Conservation (phyloP, 768 basidiomycete species). For the Tricholoma furcatifolium region DNA sequence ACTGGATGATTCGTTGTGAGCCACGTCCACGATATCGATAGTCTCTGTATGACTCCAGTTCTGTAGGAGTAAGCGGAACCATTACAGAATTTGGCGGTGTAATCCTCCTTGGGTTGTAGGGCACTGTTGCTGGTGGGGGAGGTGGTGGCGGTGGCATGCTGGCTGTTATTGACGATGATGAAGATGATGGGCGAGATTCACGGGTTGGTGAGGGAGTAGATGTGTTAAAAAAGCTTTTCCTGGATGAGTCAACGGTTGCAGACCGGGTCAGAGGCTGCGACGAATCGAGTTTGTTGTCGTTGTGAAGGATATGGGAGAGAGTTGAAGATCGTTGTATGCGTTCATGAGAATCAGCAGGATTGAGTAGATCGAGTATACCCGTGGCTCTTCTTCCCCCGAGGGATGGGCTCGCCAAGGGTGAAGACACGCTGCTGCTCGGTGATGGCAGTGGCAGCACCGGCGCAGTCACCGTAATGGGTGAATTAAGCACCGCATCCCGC, state of each 20-base stretch:
- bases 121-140: conserved; percentile 37
- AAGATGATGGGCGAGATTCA: conserved; percentile 36
- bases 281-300: conserved; percentile 33
- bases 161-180: conserved; percentile 30
- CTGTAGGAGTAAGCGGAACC: conserved; percentile 59
- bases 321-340: conserved; percentile 37
- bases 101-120: conserved; percentile 67
- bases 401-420: conserved; percentile 45
- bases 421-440: conserved; percentile 26
- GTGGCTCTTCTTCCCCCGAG: conserved; percentile 63
- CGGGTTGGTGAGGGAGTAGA: conserved; percentile 23
- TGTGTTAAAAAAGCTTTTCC: conserved; percentile 20
- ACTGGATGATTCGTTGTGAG: conserved; percentile 40
- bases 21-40: conserved; percentile 60
- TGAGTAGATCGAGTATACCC: conserved; percentile 75
- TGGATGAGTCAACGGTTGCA: conserved; percentile 15
- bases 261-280: conserved; percentile 29
- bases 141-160: conserved; percentile 32
- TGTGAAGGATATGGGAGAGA: conserved; percentile 39
- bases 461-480: conserved; percentile 53
- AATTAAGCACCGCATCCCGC: conserved; percentile 82
- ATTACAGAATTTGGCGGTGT: conserved; percentile 63
- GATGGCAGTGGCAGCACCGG: conserved; percentile 23
- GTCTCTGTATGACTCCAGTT: conserved; percentile 58
- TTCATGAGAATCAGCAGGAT: conserved; percentile 50